Evolutionary conservation across 176 grass and related monocot genomes (phyloP).

Genomic region (Carex myosuroides): DNA sequence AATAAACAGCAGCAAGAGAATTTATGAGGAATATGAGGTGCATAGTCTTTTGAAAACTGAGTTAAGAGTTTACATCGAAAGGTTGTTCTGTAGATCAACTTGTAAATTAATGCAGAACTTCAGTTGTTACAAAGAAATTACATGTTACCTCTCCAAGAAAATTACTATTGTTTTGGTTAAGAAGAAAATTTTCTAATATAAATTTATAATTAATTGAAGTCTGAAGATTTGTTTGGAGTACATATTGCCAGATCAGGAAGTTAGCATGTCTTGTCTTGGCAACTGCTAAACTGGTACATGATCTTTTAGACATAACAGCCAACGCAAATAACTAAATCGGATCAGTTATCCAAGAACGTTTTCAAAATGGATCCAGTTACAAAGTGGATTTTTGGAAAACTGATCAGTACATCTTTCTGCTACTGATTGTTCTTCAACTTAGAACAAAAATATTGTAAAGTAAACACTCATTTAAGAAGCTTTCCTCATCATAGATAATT

Average conservation of each 20-base stretch:
- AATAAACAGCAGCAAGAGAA: conserved; percentile 23
- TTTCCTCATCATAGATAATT: conserved; percentile 24
- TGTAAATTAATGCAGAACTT: conserved; percentile 23
- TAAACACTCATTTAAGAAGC: neutral
- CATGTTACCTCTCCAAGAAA: conserved; percentile 8
- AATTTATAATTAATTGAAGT: neutral
- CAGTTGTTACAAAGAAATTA: conserved; percentile 24
- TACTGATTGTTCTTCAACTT: neutral
- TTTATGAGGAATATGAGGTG: conserved; percentile 4
- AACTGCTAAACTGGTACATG: neutral
- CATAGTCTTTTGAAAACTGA: conserved; percentile 17
- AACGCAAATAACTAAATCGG: neutral
- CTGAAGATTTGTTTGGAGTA: neutral
- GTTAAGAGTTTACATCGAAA: neutral
- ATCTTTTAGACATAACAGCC: neutral
- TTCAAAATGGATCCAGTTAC: neutral
- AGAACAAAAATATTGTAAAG: neutral
- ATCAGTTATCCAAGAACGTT: neutral
- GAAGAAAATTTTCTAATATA: conserved; percentile 7
- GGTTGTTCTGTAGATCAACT: conserved; percentile 19
- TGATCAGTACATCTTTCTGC: neutral
- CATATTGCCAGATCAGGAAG: neutral
- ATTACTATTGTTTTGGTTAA: neutral
- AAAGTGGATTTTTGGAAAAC: neutral
- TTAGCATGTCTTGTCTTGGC: neutral